These are phyloP conservation scores for Coemansia sp. DNA, from an alignment of 192 early-diverging fungal genomes.

Conservation along the genomic window DNA sequence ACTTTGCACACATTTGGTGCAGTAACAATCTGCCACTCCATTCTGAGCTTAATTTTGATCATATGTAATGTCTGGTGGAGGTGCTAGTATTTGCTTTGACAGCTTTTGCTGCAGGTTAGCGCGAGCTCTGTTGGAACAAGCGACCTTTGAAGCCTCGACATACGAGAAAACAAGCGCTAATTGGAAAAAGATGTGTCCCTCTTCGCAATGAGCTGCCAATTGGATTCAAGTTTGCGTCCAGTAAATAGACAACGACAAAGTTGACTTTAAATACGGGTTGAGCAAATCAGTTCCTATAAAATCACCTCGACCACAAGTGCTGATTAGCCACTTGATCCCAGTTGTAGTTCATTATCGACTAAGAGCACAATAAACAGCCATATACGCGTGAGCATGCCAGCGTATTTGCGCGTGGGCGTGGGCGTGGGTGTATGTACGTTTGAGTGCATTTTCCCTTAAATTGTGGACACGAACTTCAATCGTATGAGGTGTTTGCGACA, in stretches of 20 bases:
- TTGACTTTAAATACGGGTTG: neutral
- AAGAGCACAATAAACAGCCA: neutral
- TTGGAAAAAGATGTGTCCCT: neutral
- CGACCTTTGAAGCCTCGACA: neutral
- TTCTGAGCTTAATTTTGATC: neutral
- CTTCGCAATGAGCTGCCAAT: neutral
- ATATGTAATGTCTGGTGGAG: neutral
- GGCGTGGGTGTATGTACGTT: neutral
- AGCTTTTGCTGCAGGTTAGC: neutral
- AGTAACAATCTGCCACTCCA: neutral
- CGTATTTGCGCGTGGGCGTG: neutral
- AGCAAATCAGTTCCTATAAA: neutral
- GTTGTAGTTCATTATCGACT: neutral
- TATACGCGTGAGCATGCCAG: neutral
- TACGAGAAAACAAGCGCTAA: neutral
- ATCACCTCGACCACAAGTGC: neutral
- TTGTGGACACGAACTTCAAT: neutral
- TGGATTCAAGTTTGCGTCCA: neutral
- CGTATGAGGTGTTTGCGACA: neutral
- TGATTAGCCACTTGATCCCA: neutral
- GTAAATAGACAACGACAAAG: neutral
- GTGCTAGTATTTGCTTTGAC: neutral
- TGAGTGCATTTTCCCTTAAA: neutral
- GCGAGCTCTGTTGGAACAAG: neutral
- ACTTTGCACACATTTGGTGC: neutral